Conservation (phyloP, 371 early-diverging fungal genomes). For the Apophysomyces elegans region DNA sequence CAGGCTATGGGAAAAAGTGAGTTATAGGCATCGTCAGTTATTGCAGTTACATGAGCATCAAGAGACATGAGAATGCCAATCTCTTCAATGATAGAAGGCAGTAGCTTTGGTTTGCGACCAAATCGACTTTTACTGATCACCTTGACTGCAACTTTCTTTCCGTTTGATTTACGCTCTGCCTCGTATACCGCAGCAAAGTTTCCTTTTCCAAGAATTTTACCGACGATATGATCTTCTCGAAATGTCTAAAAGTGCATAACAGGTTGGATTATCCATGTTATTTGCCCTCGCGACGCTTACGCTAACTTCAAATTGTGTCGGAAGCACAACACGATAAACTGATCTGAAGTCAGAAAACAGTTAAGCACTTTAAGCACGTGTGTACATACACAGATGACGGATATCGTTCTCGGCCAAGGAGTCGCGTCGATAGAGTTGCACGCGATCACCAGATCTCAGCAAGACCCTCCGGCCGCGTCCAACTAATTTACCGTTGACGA, state of each 20-base stretch:
- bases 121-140: conserved; percentile 60
- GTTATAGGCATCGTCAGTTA: neutral
- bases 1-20: conserved; percentile 39
- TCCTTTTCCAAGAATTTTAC: conserved; percentile 58
- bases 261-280: neutral
- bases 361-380: neutral
- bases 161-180: conserved; percentile 48
- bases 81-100: conserved; percentile 69
- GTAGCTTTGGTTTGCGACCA: conserved; percentile 50
- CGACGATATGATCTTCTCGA: conserved; percentile 56
- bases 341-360: neutral
- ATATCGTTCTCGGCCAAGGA: conserved; percentile 21
- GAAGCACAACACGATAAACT: conserved; percentile 34
- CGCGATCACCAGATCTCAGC: conserved; percentile 66
- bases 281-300: conserved; percentile 14
- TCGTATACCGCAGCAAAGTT: conserved; percentile 69
- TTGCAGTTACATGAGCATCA: conserved; percentile 60
- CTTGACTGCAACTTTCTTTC: conserved; percentile 66
- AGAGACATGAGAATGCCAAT: conserved; percentile 75
- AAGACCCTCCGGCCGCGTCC: conserved; percentile 46
- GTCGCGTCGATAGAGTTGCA: conserved; percentile 58
- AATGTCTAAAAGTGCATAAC: conserved; percentile 43
- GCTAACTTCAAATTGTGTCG: conserved; percentile 26
- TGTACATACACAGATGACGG: conserved; percentile 34
- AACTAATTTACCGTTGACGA: conserved; percentile 65